These are phyloP conservation scores for Medicago truncatula DNA, from an alignment of 306 rosid species.

Conservation along the genomic window MtrunA17r5.0-ANR NC_053044.1:32482001-32482500, in stretches of 20 bases:
- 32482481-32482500: constrained; percentile 1
- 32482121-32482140: constrained; percentile 61
- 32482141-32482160: constrained; percentile 4
- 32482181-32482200: constrained; percentile 22
- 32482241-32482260: constrained; percentile 82
- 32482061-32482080: constrained; percentile 67
- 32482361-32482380: neutral
- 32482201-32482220: constrained; percentile 64
- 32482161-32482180: constrained; percentile 28
- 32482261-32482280: constrained; percentile 93
- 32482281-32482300: constrained; percentile 76
- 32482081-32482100: constrained; percentile 68
- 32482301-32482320: constrained; percentile 89
- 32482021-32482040: neutral
- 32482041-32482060: constrained; percentile 76
- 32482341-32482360: constrained; percentile 26
- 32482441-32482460: constrained; percentile 32
- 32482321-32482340: constrained; percentile 35
- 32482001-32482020: too few relatives aligned
- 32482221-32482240: constrained; percentile 72
- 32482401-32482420: constrained; percentile 21
- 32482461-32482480: constrained; percentile 19
- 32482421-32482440: neutral
- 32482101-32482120: constrained; percentile 65
- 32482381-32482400: neutral